Base-by-base conservation (phyloP, 2,329 filamentous ascomycete species). In the Arthrobotrys entomopaga region DNA sequence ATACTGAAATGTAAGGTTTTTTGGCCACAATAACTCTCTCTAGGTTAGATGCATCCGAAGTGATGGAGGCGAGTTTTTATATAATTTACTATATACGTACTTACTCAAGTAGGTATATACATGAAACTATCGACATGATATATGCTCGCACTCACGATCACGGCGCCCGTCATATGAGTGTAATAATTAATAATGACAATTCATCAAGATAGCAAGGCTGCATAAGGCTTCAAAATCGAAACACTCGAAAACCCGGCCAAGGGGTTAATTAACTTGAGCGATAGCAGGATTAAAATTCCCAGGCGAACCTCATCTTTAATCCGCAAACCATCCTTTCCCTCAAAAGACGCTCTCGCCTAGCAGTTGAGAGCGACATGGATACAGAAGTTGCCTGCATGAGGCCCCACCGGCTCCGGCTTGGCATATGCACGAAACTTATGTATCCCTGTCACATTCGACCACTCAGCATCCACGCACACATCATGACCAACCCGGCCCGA, bases 361-460 rank as follows among this genome's bases (percentile, higher is more conserved):
- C 29, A 63, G 40, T 29, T 63, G 48, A 69, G 26, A 13, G 19
- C n/a, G n/a, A 19, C 65, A 63, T 50, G 65, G 65, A 64, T 70
- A 58, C 65, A 3, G 63, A 70, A 34, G 52, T 70, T 43, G 22
- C 57, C 22, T 70, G 58, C 65, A 58, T 58, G 46, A 54, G 29
- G 40, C n/a, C 43, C 26, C 57, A 50, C 22, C 38, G 29, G 26
- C 50, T 22, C 40, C 29, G 56, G 64, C 54, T 58, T 59, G 65
- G 65, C 57, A 63, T 50, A 46, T 64, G 58, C 58, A 63, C 6
- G 65, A 42, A 57, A 50, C 29, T 2, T 70, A 63, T 70, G 65
- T 70, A 70, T 64, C 65, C 65, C 65, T 70, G 65, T 58, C 58
- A 10, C 2, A 5, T 24, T n/a, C 65, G 40, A 40, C 56, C 65